Evolutionary conservation across 2,329 filamentous ascomycete species (phyloP), one percentile per base, ranked within the genome.

Genomic region (Trichoderma pleuroti): DNA sequence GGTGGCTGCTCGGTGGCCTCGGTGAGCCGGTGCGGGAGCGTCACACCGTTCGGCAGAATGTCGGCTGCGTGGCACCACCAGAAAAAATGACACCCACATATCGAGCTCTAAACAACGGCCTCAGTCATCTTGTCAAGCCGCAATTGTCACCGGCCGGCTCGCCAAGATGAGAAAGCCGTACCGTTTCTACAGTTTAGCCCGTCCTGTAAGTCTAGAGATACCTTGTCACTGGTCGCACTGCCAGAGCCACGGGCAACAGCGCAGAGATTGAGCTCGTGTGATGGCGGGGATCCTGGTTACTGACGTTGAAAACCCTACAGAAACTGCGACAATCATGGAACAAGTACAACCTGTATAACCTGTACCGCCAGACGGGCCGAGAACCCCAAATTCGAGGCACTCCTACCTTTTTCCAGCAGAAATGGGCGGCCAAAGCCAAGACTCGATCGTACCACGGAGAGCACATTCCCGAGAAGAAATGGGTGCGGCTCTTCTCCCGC

Each of bases 261-360:
- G 30, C 36, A 12, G 11, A 14, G 28, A 54, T 21, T 49, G 34
- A 30, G 39, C 60, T 8, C 14, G 46, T 32, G 46, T 61, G 36
- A 60, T 61, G 66, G 66, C 66, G 66, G 66, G 68, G 60, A 71
- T 62, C 46, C 36, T 26, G 32, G 14, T 14, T 57, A 49, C 24
- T 32, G 42, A 61, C 30, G 72, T 64, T 39, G 32, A 46, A 52
- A 68, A 54, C 12, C 30, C 16, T 39, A 68, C 79, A 98, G 94
- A 97, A 93, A 92, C 81, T 97, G 81, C 92, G 95, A 77, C 93
- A 96, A 85, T 93, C 94, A 85, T 98, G 95, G 96, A 97, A 93
- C 86, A 97, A 97, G 84, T 94, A 93, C 86, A 97, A 97, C 80
- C 87, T 99, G 74, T 99, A 93, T 88, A 98, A 98, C 83, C 84